Conservation (phyloP, 148 eudicot genomes). For the Heliosperma pusillum region DNA sequence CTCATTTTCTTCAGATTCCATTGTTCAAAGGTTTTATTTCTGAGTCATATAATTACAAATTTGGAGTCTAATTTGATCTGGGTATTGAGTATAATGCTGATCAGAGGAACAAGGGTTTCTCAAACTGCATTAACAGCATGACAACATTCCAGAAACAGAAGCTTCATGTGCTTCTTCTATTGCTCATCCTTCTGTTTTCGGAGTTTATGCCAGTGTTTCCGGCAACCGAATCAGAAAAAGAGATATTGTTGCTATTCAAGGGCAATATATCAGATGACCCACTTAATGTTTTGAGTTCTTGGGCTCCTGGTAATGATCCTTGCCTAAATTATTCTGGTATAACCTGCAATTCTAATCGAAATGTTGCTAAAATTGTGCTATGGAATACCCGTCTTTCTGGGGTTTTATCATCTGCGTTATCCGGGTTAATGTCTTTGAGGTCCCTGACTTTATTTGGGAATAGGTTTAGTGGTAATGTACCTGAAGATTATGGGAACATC, state of each 20-base stretch:
- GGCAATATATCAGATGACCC: slow-evolving; percentile 75
- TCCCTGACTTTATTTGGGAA: slow-evolving; percentile 71
- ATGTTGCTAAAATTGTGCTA: slow-evolving; percentile 76
- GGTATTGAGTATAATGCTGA: slow-evolving; percentile 46
- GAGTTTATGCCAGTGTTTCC: slow-evolving; percentile 40
- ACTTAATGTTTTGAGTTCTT: slow-evolving; percentile 50
- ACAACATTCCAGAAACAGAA: slow-evolving; percentile 32
- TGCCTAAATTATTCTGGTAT: slow-evolving; percentile 68
- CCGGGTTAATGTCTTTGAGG: slow-evolving; percentile 57
- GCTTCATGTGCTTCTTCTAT: slow-evolving; percentile 22
- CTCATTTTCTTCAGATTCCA: slow-evolving; percentile 30
- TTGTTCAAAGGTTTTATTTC: background rate
- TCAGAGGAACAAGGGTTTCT: slow-evolving; percentile 21
- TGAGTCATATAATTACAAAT: background rate
- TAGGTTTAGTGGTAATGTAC: slow-evolving; percentile 67
- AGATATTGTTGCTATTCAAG: slow-evolving; percentile 82
- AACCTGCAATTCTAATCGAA: slow-evolving; percentile 58
- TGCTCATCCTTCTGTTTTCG: slow-evolving; percentile 32
- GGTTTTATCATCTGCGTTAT: slow-evolving; percentile 65
- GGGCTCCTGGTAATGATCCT: slow-evolving; percentile 56
- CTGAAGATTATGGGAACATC: slow-evolving; percentile 63
- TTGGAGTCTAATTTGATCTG: slow-evolving; percentile 35
- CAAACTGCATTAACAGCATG: slow-evolving; percentile 38
- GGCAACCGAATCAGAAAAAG: slow-evolving; percentile 61
- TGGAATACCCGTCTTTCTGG: slow-evolving; percentile 89